Evolutionary conservation across 2,329 filamentous ascomycete species (phyloP), one percentile per base, ranked within the genome.

Genomic region (Fusarium subtropicale): DNA sequence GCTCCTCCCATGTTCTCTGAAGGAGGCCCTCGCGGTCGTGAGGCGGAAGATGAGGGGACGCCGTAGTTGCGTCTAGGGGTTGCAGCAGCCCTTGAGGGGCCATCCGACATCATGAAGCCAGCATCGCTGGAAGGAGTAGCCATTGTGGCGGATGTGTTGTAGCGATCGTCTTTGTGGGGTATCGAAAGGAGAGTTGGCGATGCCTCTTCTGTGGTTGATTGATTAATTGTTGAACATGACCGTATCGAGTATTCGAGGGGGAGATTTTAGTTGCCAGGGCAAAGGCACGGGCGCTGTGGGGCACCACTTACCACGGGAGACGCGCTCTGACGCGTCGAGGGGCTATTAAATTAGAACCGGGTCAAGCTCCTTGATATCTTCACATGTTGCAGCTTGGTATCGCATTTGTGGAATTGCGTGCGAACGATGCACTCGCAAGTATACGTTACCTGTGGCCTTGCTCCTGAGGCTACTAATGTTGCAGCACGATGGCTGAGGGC

Each of bases 1-100:
- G 84, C 86, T 54, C 84, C 87, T 64, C 84, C 87, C 65, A 85
- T 75, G 66, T 86, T 89, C 77, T 91, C 88, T 7, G 88, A 90
- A 2, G 87, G 88, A n/a, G 87, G 88, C 0, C 82, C 87, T 69
- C 86, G 80, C 28, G 87, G 86, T 38, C 86, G 83, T 16, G 82
- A 79, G 38, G 83, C 82, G 9, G 86, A 87, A 10, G 86, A 88
- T 44, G 85, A 84, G 60, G 83, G 82, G 55, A 83, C 80, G 53
- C 77, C 79, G 31, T 78, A 75, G 64, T 80, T 80, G 59, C 80
- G 78, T 66, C 80, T 80, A 52, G 84, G 83, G 44, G 85, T 83
- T 55, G 77, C 74, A 39, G 78, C 78, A 47, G 79, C 75, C 66
- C 81, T 79, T 45, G 82, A 83, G 51, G 81, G 80, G 60, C 80